Conservation (phyloP, 371 early-diverging fungal species). For the Syncephalastrum racemosum region DNA sequence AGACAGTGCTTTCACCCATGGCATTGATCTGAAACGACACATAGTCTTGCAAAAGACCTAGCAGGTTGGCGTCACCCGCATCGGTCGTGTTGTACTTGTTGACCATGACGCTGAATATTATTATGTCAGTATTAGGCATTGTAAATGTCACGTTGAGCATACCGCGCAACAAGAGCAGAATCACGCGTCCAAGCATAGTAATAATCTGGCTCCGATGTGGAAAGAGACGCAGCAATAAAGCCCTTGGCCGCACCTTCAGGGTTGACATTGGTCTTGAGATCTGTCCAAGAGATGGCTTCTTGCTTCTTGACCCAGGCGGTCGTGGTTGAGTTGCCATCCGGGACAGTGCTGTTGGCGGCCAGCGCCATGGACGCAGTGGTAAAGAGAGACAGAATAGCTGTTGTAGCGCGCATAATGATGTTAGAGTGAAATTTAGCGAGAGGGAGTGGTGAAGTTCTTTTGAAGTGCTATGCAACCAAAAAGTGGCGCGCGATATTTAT, state of each 20-base stretch:
- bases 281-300: slow-evolving; percentile 19
- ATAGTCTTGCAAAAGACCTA: slow-evolving; percentile 29
- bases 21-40: slow-evolving; percentile 34
- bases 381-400: too few relatives aligned
- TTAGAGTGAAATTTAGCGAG: too few relatives aligned
- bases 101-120: slow-evolving; percentile 90
- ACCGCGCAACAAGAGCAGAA: slow-evolving; percentile 54
- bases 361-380: too few relatives aligned
- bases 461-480: too few relatives aligned
- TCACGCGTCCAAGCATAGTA: slow-evolving; percentile 83
- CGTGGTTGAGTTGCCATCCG: too few relatives aligned
- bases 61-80: slow-evolving; percentile 1
- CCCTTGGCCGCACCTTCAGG: slow-evolving; percentile 33
- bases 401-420: too few relatives aligned
- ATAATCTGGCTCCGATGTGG: slow-evolving; percentile 64
- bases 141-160: slow-evolving; percentile 15
- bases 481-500: too few relatives aligned
- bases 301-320: slow-evolving; percentile 24
- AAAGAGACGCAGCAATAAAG: slow-evolving; percentile 40
- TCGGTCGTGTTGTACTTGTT: slow-evolving; percentile 93
- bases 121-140: background rate
- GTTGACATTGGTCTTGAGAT: slow-evolving; percentile 30
- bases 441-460: too few relatives aligned
- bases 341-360: too few relatives aligned
- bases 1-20: slow-evolving; percentile 23